Evolutionary conservation across 108 stramenopile species (phyloP).

Genomic region (Chaetoceros tenuissimus): DNA sequence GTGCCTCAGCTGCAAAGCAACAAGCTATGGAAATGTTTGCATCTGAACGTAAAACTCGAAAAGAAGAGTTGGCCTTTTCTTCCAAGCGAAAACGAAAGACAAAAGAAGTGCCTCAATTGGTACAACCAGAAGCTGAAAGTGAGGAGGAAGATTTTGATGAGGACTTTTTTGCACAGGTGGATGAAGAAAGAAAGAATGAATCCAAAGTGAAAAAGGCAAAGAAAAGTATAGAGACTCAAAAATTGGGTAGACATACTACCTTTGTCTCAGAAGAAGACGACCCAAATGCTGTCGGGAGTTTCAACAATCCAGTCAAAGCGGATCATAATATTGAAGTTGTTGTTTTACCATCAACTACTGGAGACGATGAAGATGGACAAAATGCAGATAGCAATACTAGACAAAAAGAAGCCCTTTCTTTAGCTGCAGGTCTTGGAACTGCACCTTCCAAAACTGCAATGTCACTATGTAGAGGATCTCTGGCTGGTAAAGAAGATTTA

Average conservation of each 20-base stretch:
- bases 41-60: neutral
- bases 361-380: no score
- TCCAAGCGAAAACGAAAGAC: neutral
- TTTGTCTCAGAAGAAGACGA: slow-evolving; percentile 4
- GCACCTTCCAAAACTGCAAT: slow-evolving; percentile 1
- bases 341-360: neutral
- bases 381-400: neutral
- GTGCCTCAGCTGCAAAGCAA: neutral
- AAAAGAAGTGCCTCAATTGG: neutral
- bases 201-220: neutral
- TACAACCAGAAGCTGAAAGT: neutral
- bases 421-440: neutral
- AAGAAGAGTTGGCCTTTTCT: neutral
- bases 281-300: neutral
- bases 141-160: slow-evolving; percentile 5
- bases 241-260: slow-evolving; percentile 5
- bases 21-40: neutral
- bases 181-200: neutral
- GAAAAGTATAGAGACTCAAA: neutral
- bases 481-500: neutral
- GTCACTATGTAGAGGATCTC: neutral
- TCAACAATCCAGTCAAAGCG: neutral
- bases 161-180: slow-evolving; percentile 2
- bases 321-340: slow-evolving; percentile 4
- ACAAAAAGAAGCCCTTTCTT: neutral